Evolutionary conservation across 129 eudicot species (phyloP).

Genomic region (Pittosporum tobira): DNA sequence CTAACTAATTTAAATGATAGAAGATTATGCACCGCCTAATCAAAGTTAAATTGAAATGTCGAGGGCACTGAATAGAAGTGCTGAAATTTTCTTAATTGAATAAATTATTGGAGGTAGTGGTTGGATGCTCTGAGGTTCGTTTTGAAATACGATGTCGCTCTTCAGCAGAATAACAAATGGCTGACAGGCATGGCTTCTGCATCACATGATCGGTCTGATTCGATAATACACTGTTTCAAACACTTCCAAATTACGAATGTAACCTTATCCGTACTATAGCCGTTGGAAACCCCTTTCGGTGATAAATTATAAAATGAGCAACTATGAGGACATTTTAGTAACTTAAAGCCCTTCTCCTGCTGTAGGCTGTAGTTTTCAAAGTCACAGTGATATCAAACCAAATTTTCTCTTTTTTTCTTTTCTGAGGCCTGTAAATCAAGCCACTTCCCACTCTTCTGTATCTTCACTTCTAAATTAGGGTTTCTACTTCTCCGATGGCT

Average conservation of each 20-base stretch:
- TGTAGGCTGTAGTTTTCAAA: constrained; percentile 22
- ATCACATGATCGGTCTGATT: constrained; percentile 5
- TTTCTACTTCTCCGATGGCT: constrained; percentile 25
- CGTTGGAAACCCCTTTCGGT: constrained; percentile 1
- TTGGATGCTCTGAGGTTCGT: too few relatives aligned
- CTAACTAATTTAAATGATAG: too few relatives aligned
- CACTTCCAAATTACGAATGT: not conserved
- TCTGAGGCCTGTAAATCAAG: constrained; percentile 1
- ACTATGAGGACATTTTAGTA: not conserved
- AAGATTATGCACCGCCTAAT: too few relatives aligned
- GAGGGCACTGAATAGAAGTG: too few relatives aligned
- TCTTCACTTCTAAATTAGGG: constrained; percentile 20
- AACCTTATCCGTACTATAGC: constrained; percentile 12
- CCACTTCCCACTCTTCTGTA: not conserved
- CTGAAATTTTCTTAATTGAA: too few relatives aligned
- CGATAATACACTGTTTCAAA: not conserved
- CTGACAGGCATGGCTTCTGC: not conserved
- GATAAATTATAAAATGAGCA: not conserved
- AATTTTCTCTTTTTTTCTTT: not conserved
- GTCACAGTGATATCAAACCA: too few relatives aligned
- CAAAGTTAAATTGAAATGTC: too few relatives aligned
- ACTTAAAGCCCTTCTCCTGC: constrained; percentile 9
- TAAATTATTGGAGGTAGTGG: too few relatives aligned
- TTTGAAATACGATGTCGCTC: not conserved
- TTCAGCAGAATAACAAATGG: not conserved